Base-by-base conservation (phyloP, 163 green algal genomes). In the Volvox carteri region DNA sequence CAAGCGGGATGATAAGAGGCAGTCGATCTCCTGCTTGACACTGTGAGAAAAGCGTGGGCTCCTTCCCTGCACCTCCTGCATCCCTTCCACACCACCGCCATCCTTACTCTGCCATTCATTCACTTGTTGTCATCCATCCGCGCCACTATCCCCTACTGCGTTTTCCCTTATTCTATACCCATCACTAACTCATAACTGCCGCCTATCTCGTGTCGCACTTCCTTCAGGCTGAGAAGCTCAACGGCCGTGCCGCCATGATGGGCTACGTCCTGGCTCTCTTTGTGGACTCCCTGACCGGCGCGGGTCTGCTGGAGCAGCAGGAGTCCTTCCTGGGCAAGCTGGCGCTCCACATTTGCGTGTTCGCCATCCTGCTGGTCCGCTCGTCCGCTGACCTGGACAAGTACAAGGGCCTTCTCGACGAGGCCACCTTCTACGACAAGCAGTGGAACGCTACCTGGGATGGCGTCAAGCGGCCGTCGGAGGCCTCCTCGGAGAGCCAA, bases 391-490 rank as follows among this genome's bases (percentile, higher is more conserved):
- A 98, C 76, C 25, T 99, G 37, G 93, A 97, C 78, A 97, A 96
- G 68, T 97, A 96, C 92, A 98, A 98, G 92, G 94, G 93, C 58
- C 90, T 99, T 73, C 54, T 99, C 0, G 96, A 99, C 52, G 98
- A 99, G 94, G 98, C 96, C 5, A 99, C 97, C 37, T 99, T 99
- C 95, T 99, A 99, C 88, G 98, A 99, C 94, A 97, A 96, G 93
- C 98, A 99, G 93, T 99, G 98, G 98, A 92, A 95, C 11, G 95
- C 96, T 11, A 98, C 96, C 18, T 99, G 98, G 98, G 95, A 98
- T 33, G 96, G 94, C 56, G 92, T 95, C 28, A 70, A 94, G 48
- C 91, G 97, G 23, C 96, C 96, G 0, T 96, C 93, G 35, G 96
- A 98, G 87, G 95, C n/a, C n/a, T n/a, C n/a, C n/a, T n/a, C 86